Conservation (phyloP, 2,329 filamentous ascomycete species). For the Talaromyces sp. region DNA sequence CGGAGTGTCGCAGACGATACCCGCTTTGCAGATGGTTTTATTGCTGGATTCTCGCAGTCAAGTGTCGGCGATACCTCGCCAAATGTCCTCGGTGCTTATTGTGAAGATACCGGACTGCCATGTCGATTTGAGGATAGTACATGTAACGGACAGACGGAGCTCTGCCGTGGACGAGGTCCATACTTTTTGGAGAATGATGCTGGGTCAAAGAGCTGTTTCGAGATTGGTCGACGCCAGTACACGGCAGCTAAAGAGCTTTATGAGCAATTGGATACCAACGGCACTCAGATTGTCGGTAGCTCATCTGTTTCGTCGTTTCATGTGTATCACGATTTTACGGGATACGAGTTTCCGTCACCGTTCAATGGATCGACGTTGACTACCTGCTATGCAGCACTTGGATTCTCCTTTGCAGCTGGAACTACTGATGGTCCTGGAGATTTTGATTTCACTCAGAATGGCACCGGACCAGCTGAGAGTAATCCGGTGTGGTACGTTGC, state of each 20-base stretch:
- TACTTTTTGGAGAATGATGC: conserved; percentile 46
- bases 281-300: conserved; percentile 52
- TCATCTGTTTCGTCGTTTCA: conserved; percentile 77
- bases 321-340: conserved; percentile 77
- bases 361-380: conserved; percentile 61
- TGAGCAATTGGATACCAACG: conserved; percentile 50
- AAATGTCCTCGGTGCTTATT: conserved; percentile 83
- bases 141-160: conserved; percentile 54
- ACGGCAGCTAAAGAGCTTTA: conserved; percentile 53
- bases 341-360: conserved; percentile 69
- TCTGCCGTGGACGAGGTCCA: conserved; percentile 49
- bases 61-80: conserved; percentile 90
- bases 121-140: conserved; percentile 70
- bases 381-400: conserved; percentile 84
- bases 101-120: conserved; percentile 69
- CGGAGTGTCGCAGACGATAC: conserved; percentile 58
- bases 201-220: conserved; percentile 51
- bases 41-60: conserved; percentile 88
- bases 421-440: conserved; percentile 88
- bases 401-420: conserved; percentile 89
- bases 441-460: conserved; percentile 91
- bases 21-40: conserved; percentile 65
- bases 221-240: conserved; percentile 50
- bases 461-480: conserved; percentile 65
- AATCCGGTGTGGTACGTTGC: conserved; percentile 81